Evolutionary conservation across 179 eudicot species (phyloP).

Genomic region (Pouteria campechiana): DNA sequence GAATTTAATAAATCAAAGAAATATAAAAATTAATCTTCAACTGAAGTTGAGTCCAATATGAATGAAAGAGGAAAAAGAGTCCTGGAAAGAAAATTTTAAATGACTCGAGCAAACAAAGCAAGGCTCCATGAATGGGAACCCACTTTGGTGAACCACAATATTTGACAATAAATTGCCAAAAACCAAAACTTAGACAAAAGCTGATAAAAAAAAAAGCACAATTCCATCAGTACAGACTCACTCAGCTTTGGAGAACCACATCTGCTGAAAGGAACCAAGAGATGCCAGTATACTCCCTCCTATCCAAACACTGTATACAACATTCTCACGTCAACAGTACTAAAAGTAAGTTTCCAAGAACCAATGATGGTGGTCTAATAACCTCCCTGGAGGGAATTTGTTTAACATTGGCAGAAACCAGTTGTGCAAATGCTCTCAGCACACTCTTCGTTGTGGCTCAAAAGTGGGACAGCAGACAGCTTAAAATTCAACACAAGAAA

Average conservation of each 20-base stretch:
- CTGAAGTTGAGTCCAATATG: too few species aligned
- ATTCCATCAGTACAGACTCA: slow-evolving; percentile 21
- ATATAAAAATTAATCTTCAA: neutral
- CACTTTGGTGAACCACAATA: neutral
- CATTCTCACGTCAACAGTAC: too few species aligned
- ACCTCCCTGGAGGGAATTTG: too few species aligned
- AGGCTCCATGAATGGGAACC: neutral
- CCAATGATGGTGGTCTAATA: too few species aligned
- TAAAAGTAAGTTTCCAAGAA: too few species aligned
- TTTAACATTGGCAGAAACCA: too few species aligned
- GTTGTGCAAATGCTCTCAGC: too few species aligned
- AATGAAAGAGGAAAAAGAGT: neutral
- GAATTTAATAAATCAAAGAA: neutral
- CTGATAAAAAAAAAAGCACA: neutral
- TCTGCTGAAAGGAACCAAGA: slow-evolving; percentile 96
- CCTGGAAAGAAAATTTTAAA: neutral
- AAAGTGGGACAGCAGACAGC: too few species aligned
- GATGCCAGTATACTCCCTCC: slow-evolving; percentile 98
- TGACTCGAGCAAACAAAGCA: neutral
- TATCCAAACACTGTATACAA: slow-evolving; percentile 88
- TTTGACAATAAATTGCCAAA: too few species aligned
- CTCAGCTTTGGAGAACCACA: slow-evolving; percentile 99
- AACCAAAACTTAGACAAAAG: neutral
- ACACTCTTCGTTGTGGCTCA: too few species aligned
- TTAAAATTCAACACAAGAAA: too few species aligned